phyloP scores from a whole-genome alignment of 106 monocot species.

The Dendrobium catenatum region DNA sequence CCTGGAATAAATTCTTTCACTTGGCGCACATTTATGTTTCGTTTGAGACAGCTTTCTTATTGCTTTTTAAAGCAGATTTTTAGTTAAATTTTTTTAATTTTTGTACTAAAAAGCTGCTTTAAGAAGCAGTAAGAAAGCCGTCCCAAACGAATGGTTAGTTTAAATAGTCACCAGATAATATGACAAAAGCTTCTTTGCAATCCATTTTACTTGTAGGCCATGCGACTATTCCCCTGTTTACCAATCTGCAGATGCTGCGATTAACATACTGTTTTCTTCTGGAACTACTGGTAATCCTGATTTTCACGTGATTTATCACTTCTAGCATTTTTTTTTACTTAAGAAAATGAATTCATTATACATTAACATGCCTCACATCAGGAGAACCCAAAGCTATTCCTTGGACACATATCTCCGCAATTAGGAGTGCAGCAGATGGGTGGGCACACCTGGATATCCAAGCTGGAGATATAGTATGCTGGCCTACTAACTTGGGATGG shows the following conservation, averaged over 20 bases:
- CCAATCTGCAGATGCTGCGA: slow-evolving; percentile 43
- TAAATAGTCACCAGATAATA: neutral
- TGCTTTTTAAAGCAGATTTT: too few species aligned
- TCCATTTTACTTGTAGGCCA: slow-evolving; percentile 32
- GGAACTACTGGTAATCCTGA: slow-evolving; percentile 71
- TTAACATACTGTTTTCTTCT: slow-evolving; percentile 91
- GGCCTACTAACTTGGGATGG: slow-evolving; percentile 97
- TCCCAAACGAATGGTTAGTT: neutral
- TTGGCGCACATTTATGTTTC: neutral
- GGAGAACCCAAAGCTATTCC: slow-evolving; percentile 97
- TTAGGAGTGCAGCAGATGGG: slow-evolving; percentile 71
- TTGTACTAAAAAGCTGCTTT: too few species aligned
- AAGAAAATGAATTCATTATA: neutral
- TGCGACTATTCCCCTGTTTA: slow-evolving; percentile 53
- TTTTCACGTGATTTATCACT: neutral
- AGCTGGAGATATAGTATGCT: slow-evolving; percentile 62
- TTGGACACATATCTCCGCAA: slow-evolving; percentile 86
- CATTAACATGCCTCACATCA: slow-evolving; percentile 14
- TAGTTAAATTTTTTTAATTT: too few species aligned
- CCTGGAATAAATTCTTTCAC: neutral
- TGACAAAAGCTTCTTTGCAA: neutral
- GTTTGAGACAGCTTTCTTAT: too few species aligned
- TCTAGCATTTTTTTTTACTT: neutral
- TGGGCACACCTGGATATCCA: slow-evolving; percentile 80
- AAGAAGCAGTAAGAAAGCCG: too few species aligned